Evolutionary conservation across 2,329 filamentous ascomycete species (phyloP).

Genomic region (Colletotrichum spinosum): DNA sequence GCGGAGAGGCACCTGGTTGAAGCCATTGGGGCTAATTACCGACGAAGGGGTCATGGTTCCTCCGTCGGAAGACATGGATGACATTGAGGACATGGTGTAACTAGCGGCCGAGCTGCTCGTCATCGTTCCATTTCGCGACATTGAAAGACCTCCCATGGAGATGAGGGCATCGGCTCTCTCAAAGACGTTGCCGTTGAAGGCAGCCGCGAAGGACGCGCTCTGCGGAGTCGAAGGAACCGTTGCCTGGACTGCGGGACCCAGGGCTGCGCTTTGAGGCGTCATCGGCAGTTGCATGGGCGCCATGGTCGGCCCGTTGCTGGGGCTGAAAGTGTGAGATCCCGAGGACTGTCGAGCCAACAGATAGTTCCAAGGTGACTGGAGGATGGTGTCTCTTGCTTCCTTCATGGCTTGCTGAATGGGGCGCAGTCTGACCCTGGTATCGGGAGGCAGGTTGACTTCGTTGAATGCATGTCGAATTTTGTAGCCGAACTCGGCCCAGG

Average conservation of each 20-base stretch:
- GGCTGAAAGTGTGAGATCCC: constrained; percentile 37
- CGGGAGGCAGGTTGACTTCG: constrained; percentile 66
- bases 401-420: constrained; percentile 87
- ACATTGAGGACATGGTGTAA: constrained; percentile 47
- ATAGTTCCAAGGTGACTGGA: constrained; percentile 67
- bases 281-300: constrained; percentile 70
- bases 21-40: constrained; percentile 46
- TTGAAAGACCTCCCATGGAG: constrained; percentile 67
- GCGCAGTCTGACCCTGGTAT: constrained; percentile 79
- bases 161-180: constrained; percentile 70
- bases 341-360: constrained; percentile 47
- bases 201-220: constrained; percentile 65
- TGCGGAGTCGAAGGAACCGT: constrained; percentile 82
- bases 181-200: constrained; percentile 70
- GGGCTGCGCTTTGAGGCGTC: constrained; percentile 88
- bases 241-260: constrained; percentile 90
- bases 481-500: constrained; percentile 75
- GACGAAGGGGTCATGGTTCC: constrained; percentile 49
- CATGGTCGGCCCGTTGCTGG: constrained; percentile 44
- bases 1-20: constrained; percentile 42
- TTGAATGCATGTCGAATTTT: constrained; percentile 68
- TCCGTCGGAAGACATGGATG: constrained; percentile 53
- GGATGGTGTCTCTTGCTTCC: constrained; percentile 80
- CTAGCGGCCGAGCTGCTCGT: constrained; percentile 46
- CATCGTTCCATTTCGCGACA: constrained; percentile 64